Base-by-base conservation (phyloP, 352 stramenopile species). In the Proteromonas lacertae region DNA sequence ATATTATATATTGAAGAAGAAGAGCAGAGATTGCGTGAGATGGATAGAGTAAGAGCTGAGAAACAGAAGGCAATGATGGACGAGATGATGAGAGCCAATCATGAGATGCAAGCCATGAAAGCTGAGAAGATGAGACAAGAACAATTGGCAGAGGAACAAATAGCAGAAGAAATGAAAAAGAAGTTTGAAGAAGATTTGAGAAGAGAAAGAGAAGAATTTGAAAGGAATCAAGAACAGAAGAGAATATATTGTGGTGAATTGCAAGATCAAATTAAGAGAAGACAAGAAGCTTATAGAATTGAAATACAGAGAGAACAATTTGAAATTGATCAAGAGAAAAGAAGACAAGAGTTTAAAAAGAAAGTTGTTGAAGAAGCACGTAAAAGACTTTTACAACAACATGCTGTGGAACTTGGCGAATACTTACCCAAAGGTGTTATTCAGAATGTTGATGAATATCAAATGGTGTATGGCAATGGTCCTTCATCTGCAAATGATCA, bases 1-100 rank as follows among this genome's bases (percentile, higher is more conserved):
- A 59, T 82, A 38, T 52, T 84, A n/a, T 88, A 69, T 69, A 68
- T 79, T 38, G 68, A 87, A 43, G 71, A 87, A 40, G 45, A 78
- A 25, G 47, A 59, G 38, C 48, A 46, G 14, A 52, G 56, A 29
- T 40, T 26, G 4, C 9, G 10, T 8, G 4, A 23, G 1, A 20
- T 45, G 8, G 41, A 25, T 16, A 1, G 38, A 14, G 17, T 40
- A 9, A 20, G 36, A 29, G 9, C 5, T 17, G 16, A 8, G 4
- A 46, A 46, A 24, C 13, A 25, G 12, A 1, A 7, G 2, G 1
- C 33, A 31, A 53, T 45, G 32, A 51, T 47, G 32, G 38, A 53
- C 39, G 53, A 62, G 20, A 57, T 59, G 47, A 55, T 60, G 35
- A 31, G 26, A 22, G 47, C 44, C 5, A 62, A 57, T 44, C 50